phyloP scores from a whole-genome alignment of 306 rosid species.

The Acmispon strigosus region DNA sequence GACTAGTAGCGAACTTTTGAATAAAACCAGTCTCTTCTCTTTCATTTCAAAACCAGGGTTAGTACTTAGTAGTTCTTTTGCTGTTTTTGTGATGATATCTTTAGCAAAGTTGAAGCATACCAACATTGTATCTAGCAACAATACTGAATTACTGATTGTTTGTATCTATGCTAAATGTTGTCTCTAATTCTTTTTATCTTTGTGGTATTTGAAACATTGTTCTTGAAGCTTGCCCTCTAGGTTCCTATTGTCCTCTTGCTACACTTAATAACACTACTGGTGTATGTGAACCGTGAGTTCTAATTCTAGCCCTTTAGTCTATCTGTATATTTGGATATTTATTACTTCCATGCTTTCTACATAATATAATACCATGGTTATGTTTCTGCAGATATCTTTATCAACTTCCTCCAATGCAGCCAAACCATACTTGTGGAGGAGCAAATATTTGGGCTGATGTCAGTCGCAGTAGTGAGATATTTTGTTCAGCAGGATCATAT shows the following conservation, averaged over 20 bases:
- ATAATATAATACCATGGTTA: neutral
- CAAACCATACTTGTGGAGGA: conserved; percentile 82
- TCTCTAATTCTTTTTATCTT: conserved; percentile 5
- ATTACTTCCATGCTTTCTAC: neutral
- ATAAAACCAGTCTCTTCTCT: too few relatives aligned
- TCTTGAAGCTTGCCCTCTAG: conserved; percentile 75
- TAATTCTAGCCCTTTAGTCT: conserved; percentile 1
- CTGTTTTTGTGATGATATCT: neutral
- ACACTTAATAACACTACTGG: conserved; percentile 49
- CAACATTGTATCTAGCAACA: neutral
- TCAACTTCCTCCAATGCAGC: conserved; percentile 58
- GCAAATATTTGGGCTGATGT: conserved; percentile 80
- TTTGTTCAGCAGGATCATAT: conserved; percentile 70
- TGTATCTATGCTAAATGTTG: neutral
- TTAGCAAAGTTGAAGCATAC: neutral
- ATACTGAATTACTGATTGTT: neutral
- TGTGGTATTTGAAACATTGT: conserved; percentile 25
- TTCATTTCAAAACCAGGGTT: neutral
- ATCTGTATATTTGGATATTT: neutral
- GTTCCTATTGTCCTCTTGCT: conserved; percentile 72
- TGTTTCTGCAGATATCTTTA: conserved; percentile 52
- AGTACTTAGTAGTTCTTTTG: neutral
- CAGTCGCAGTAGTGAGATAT: conserved; percentile 44
- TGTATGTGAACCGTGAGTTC: conserved; percentile 77
- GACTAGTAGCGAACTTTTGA: too few relatives aligned